Evolutionary conservation across 352 stramenopile species (phyloP).

Genomic region (Phytopythium kandeliae): DNA sequence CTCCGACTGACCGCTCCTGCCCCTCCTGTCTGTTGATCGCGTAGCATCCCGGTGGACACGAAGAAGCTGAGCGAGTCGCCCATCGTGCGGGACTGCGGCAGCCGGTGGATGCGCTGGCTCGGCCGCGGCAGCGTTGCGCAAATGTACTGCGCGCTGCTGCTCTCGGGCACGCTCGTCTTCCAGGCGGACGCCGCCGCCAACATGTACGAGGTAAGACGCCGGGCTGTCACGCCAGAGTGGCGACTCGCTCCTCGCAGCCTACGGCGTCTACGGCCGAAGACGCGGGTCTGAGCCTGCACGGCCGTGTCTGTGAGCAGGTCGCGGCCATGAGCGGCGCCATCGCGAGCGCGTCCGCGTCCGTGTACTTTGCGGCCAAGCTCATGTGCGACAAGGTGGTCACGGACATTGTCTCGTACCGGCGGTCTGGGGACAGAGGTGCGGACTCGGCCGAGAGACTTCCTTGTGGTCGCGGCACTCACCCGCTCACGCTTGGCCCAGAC

Average conservation of each 20-base stretch:
- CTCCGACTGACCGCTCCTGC: too few relatives aligned
- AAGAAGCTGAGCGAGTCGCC: conserved; percentile 46
- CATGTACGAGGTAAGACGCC: conserved; percentile 54
- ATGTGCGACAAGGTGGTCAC: conserved; percentile 67
- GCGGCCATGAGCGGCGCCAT: conserved; percentile 46
- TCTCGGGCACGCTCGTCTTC: conserved; percentile 56
- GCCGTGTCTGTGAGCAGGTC: conserved; percentile 17
- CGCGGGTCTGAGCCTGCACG: background rate
- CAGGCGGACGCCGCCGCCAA: conserved; percentile 46
- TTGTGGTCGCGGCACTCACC: background rate
- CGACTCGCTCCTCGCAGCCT: too few relatives aligned
- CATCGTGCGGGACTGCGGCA: conserved; percentile 47
- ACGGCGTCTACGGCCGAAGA: background rate
- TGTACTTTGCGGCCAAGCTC: conserved; percentile 70
- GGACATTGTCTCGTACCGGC: conserved; percentile 59
- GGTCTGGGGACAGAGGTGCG: conserved; percentile 45
- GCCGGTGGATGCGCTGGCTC: conserved; percentile 48
- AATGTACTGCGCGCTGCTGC: conserved; percentile 69
- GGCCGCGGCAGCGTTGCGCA: conserved; percentile 53
- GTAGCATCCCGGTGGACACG: conserved; percentile 22
- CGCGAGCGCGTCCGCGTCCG: conserved; percentile 52
- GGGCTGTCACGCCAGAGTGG: too few relatives aligned
- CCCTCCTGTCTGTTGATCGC: background rate
- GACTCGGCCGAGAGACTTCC: too few relatives aligned
- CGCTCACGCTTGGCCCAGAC: conserved; percentile 10